Percentiles rank a stretch among this genome's conserved stretches.
These are phyloP conservation scores for Talaromyces rugulosus DNA, from an alignment of 2,329 filamentous ascomycete species.

Conservation along the genomic window DNA sequence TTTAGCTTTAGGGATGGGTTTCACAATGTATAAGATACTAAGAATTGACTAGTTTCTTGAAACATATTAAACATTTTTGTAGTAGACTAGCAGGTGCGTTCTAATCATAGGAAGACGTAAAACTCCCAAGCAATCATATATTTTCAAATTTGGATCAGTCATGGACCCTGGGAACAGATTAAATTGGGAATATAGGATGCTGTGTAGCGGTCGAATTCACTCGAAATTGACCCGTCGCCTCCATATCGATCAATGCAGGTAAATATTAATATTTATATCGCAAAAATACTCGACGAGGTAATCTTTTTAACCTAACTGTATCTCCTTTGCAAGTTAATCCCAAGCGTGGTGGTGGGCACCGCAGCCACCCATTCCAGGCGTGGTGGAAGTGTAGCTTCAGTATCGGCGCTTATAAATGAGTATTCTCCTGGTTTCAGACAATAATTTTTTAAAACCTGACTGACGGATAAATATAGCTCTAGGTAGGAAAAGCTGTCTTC, in stretches of 20 bases:
- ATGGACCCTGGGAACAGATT: no score
- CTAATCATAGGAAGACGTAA: no score
- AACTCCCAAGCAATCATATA: no score
- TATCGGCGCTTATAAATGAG: background rate
- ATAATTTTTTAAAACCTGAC: background rate
- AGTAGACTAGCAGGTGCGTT: no score
- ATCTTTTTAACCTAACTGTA: background rate
- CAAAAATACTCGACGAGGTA: background rate
- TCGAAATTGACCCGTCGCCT: no score
- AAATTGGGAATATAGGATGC: no score
- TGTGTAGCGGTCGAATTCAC: no score
- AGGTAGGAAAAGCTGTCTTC: constrained; percentile 1
- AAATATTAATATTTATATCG: background rate
- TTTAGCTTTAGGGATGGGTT: no score
- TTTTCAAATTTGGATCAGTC: no score
- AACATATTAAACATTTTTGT: no score
- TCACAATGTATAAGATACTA: no score
- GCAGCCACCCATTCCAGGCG: constrained; percentile 6
- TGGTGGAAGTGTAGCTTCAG: background rate
- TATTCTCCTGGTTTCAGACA: background rate
- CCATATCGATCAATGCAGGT: background rate
- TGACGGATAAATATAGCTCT: background rate
- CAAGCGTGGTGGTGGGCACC: background rate
- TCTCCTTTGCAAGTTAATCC: background rate
- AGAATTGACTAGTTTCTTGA: no score